Evolutionary conservation across 2,329 filamentous ascomycete species (phyloP), one percentile per base, ranked within the genome.

Genomic region (Alternaria gansuensis): DNA sequence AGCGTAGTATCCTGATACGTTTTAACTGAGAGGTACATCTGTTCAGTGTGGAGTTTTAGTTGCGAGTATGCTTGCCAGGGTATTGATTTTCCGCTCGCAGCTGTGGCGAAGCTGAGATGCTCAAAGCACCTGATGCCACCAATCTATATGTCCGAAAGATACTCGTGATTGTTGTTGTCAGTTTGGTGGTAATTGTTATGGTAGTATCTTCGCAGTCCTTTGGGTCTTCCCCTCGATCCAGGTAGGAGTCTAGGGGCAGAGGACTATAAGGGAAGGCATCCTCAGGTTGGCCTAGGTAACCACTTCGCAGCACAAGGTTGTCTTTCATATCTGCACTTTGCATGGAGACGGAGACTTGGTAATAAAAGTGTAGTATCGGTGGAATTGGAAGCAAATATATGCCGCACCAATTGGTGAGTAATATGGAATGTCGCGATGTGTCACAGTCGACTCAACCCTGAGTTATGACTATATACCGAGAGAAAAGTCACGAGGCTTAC

Each of bases 401-500:
- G 34, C 33, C 23, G 23, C 34, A 50, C 14, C 33, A 50, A 10
- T 21, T 24, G 33, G n/a, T 50, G 43, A 31, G 41, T 29, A 31
- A 29, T 23, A 49, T 14, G 6, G 11, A 17, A 48, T 23, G 33
- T n/a, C 41, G 29, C 13, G 21, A 40, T 33, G 51, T 48, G 43
- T 49, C 51, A 54, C 33, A 28, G 24, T 33, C 34, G 33, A 54
- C 41, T 40, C 41, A 54, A 53, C 14, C 29, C 24, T 46, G 40
- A 54, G 43, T 54, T 26, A 54, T 33, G 33, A 54, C 34, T 31
- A 26, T 48, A 34, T 48, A 17, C 26, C 9, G 24, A 7, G 33
- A 33, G 26, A 37, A 6, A 31, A 62, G 40, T 51, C 17, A 45
- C 57, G 6, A 41, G 55, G 53, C 58, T 71, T 61, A 75, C 13